Percentiles rank a stretch among this genome's conserved stretches.
Evolutionary conservation across 2,329 filamentous ascomycete species (phyloP).

Genomic region (Fusarium oligoseptatum): DNA sequence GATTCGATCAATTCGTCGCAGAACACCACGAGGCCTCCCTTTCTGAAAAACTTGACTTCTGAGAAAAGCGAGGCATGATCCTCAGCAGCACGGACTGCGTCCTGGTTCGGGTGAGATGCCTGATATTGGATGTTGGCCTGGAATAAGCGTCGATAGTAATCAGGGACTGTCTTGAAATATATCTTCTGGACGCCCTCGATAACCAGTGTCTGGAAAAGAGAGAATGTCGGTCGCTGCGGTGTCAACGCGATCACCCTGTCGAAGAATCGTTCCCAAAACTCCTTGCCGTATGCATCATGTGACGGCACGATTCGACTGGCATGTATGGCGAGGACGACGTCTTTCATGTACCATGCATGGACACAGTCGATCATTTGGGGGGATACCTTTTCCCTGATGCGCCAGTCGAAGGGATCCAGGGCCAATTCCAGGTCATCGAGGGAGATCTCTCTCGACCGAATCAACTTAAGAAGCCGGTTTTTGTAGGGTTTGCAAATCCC

Average conservation of each 20-base stretch:
- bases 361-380: slow-evolving; percentile 19
- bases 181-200: neutral
- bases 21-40: neutral
- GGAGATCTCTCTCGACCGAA: slow-evolving; percentile 23
- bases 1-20: neutral
- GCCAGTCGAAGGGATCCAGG: slow-evolving; percentile 36
- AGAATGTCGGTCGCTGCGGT: slow-evolving; percentile 25
- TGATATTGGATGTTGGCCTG: slow-evolving; percentile 18
- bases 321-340: slow-evolving; percentile 28
- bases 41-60: neutral
- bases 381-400: slow-evolving; percentile 4
- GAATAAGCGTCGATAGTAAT: slow-evolving; percentile 21
- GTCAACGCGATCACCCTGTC: slow-evolving; percentile 22
- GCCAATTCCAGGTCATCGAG: slow-evolving; percentile 31
- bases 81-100: neutral
- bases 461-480: slow-evolving; percentile 15
- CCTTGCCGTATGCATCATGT: slow-evolving; percentile 19
- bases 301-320: neutral
- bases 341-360: slow-evolving; percentile 18
- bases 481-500: slow-evolving; percentile 21
- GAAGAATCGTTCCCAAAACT: slow-evolving; percentile 31
- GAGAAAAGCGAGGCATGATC: neutral
- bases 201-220: slow-evolving; percentile 7
- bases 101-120: neutral
- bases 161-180: neutral